These are phyloP conservation scores for Geotrichum citri-aurantii DNA, from an alignment of 1,139 yeast genomes.

Conservation along the genomic window DNA sequence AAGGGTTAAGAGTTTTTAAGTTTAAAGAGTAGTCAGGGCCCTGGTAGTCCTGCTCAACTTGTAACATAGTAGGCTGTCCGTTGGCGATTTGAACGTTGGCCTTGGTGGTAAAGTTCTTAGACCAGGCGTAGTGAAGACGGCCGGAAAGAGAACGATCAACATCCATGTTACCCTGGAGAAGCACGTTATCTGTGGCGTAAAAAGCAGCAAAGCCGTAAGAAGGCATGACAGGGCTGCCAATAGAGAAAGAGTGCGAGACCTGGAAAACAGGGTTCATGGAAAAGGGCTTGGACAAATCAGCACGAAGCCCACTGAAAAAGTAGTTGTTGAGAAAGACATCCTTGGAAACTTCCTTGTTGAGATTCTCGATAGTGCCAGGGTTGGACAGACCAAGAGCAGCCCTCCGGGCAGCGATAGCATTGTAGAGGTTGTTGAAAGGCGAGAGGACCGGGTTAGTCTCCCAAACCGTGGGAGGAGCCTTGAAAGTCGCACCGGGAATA, in stretches of 20 bases:
- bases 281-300: slow-evolving; percentile 91
- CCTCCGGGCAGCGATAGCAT: slow-evolving; percentile 69
- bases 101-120: slow-evolving; percentile 70
- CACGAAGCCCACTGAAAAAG: slow-evolving; percentile 93
- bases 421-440: slow-evolving; percentile 72
- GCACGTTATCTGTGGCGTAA: slow-evolving; percentile 79
- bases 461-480: slow-evolving; percentile 46
- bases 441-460: slow-evolving; percentile 81
- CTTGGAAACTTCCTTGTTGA: slow-evolving; percentile 87
- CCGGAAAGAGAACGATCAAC: slow-evolving; percentile 83
- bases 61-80: slow-evolving; percentile 91
- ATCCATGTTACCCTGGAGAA: slow-evolving; percentile 89
- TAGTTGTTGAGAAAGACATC: slow-evolving; percentile 88
- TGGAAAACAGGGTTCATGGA: slow-evolving; percentile 93
- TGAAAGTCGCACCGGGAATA: slow-evolving; percentile 21
- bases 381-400: slow-evolving; percentile 72
- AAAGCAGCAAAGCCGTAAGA: slow-evolving; percentile 89
- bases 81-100: slow-evolving; percentile 82
- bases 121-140: slow-evolving; percentile 90
- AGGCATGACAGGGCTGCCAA: slow-evolving; percentile 84
- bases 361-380: slow-evolving; percentile 94
- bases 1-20: slow-evolving; percentile 88
- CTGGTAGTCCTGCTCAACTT: slow-evolving; percentile 92
- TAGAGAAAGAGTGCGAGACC: slow-evolving; percentile 87
- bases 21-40: slow-evolving; percentile 84